Evolutionary conservation across 106 monocot species (phyloP).

Genomic region (Posidonia australis): DNA sequence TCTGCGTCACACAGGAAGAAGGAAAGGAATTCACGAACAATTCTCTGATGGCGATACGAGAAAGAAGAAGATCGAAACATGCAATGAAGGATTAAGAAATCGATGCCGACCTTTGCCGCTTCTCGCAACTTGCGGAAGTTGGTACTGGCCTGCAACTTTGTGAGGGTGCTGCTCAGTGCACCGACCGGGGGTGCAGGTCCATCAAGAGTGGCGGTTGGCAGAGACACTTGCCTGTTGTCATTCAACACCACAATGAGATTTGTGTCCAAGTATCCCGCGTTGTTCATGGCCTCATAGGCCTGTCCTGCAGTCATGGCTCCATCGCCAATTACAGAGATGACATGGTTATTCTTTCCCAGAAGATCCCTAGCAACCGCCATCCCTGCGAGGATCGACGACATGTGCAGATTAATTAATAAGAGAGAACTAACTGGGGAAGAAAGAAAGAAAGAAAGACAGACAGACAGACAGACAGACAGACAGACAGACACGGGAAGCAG

Average conservation of each 20-base stretch:
- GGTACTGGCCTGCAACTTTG: conserved; percentile 75
- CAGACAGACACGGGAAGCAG: too few species aligned
- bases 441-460: neutral
- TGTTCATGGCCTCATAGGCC: conserved; percentile 96
- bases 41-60: too few species aligned
- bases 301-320: conserved; percentile 95
- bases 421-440: too few species aligned
- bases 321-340: conserved; percentile 81
- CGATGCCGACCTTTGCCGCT: conserved; percentile 71
- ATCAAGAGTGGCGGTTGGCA: conserved; percentile 82
- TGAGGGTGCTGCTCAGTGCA: conserved; percentile 67
- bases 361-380: conserved; percentile 87
- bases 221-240: conserved; percentile 80
- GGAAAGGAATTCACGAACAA: too few species aligned
- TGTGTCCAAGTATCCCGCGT: conserved; percentile 60
- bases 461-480: too few species aligned
- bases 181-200: conserved; percentile 70
- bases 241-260: conserved; percentile 74
- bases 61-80: too few species aligned
- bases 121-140: conserved; percentile 61
- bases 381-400: too few species aligned
- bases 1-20: too few species aligned
- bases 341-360: conserved; percentile 64
- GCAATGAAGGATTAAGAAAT: too few species aligned
- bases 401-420: too few species aligned